phyloP scores from a whole-genome alignment of 257 asterid genomes.

The Fraxinus pennsylvanica region DNA sequence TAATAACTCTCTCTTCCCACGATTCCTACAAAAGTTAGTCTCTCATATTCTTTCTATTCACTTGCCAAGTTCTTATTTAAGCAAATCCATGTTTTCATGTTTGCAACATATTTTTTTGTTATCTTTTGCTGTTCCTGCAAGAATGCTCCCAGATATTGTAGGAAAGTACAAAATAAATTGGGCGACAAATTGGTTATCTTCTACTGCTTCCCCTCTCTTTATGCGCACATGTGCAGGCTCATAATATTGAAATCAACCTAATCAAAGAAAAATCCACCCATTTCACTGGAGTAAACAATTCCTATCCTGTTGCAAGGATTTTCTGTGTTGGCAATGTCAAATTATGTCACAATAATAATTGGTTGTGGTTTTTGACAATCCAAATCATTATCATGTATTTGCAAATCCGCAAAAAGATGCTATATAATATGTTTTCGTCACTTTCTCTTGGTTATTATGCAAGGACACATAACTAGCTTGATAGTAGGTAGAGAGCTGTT shows the following conservation, averaged over 20 bases:
- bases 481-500: slow-evolving; percentile 11
- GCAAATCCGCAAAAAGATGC: slow-evolving; percentile 2
- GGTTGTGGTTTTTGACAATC: slow-evolving; percentile 1
- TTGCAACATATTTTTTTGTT: not conserved
- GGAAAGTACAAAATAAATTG: not conserved
- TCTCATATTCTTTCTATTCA: slow-evolving; percentile 16
- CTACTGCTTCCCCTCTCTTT: not conserved
- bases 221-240: not conserved
- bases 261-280: not conserved
- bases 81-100: slow-evolving; percentile 14
- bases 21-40: slow-evolving; percentile 4
- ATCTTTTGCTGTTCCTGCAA: not conserved
- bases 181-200: not conserved
- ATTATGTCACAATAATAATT: slow-evolving; percentile 12
- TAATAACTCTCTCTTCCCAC: slow-evolving; percentile 9
- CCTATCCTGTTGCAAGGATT: slow-evolving; percentile 1
- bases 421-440: slow-evolving; percentile 9
- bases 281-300: slow-evolving; percentile 4
- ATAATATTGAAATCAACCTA: not conserved
- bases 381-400: not conserved
- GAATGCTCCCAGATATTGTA: slow-evolving; percentile 7
- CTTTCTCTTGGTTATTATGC: slow-evolving; percentile 17
- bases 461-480: slow-evolving; percentile 4
- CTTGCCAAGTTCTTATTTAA: slow-evolving; percentile 14
- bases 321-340: slow-evolving; percentile 8